Conservation (phyloP, 257 asterid genomes). For the Anisodus tanguticus region DNA sequence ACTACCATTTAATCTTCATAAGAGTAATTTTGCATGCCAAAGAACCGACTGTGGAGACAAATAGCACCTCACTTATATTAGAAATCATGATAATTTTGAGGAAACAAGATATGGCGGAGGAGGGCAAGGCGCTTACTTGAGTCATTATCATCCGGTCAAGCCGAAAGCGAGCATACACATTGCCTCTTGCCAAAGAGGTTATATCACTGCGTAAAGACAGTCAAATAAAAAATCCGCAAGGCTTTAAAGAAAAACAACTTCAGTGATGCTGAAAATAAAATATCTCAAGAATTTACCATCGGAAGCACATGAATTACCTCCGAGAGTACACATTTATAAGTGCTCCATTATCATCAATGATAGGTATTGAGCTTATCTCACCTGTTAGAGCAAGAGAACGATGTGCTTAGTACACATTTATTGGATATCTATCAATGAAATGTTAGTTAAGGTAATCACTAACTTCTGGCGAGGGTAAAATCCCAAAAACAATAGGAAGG, state of each 20-base stretch:
- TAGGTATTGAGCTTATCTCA: slow-evolving; percentile 68
- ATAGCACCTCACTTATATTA: not conserved
- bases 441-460: not conserved
- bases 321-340: slow-evolving; percentile 57
- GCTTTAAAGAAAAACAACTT: not conserved
- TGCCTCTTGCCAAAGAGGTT: slow-evolving; percentile 62
- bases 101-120: not conserved
- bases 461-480: slow-evolving; percentile 1
- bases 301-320: slow-evolving; percentile 50
- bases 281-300: slow-evolving; percentile 14
- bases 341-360: slow-evolving; percentile 53
- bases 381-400: slow-evolving; percentile 48
- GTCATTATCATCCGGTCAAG: slow-evolving; percentile 58
- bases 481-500: not conserved
- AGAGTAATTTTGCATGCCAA: not conserved
- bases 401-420: not conserved
- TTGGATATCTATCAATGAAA: not conserved
- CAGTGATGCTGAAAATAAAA: slow-evolving; percentile 27
- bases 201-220: slow-evolving; percentile 56
- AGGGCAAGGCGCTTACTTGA: slow-evolving; percentile 46
- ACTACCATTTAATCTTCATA: slow-evolving; percentile 1
- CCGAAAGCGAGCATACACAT: slow-evolving; percentile 52
- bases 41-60: not conserved
- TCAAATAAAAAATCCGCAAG: not conserved
- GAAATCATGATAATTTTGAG: not conserved